These are phyloP conservation scores for Vigna radiata DNA, from an alignment of 306 rosid genomes.

Conservation along the genomic window DNA sequence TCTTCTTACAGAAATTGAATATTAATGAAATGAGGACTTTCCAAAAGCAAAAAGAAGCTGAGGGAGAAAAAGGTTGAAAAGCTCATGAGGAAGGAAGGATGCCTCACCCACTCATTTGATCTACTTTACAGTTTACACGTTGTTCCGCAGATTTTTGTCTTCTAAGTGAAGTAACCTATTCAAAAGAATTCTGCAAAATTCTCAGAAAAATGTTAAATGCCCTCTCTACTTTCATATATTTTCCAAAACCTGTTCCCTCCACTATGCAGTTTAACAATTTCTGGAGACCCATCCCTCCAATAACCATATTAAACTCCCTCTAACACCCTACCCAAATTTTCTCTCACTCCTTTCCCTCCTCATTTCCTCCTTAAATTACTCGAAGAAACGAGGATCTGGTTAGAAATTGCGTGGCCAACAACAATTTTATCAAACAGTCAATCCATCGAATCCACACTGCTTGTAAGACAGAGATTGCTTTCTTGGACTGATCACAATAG, in stretches of 20 bases:
- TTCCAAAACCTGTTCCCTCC: slow-evolving; percentile 37
- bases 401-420: slow-evolving; percentile 18
- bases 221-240: slow-evolving; percentile 7
- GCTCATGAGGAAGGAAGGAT: slow-evolving; percentile 28
- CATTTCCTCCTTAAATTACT: slow-evolving; percentile 41
- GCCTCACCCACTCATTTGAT: slow-evolving; percentile 43
- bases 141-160: slow-evolving; percentile 39
- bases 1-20: slow-evolving; percentile 21
- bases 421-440: slow-evolving; percentile 62
- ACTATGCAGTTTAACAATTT: slow-evolving; percentile 42
- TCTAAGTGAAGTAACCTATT: slow-evolving; percentile 49
- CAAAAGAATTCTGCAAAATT: slow-evolving; percentile 40
- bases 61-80: slow-evolving; percentile 13
- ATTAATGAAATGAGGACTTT: slow-evolving; percentile 32
- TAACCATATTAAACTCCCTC: slow-evolving; percentile 34
- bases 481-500: slow-evolving; percentile 92
- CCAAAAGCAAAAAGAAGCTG: slow-evolving; percentile 32
- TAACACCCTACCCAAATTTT: slow-evolving; percentile 23
- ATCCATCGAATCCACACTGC: slow-evolving; percentile 96
- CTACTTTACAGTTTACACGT: slow-evolving; percentile 47
- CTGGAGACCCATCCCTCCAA: slow-evolving; percentile 19
- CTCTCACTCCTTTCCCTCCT: slow-evolving; percentile 27
- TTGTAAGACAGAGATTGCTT: slow-evolving; percentile 85
- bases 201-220: not conserved
- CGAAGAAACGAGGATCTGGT: slow-evolving; percentile 45